phyloP scores from a whole-genome alignment of 1,284 basidiomycete species.

The Fistulina hepatica region DNA sequence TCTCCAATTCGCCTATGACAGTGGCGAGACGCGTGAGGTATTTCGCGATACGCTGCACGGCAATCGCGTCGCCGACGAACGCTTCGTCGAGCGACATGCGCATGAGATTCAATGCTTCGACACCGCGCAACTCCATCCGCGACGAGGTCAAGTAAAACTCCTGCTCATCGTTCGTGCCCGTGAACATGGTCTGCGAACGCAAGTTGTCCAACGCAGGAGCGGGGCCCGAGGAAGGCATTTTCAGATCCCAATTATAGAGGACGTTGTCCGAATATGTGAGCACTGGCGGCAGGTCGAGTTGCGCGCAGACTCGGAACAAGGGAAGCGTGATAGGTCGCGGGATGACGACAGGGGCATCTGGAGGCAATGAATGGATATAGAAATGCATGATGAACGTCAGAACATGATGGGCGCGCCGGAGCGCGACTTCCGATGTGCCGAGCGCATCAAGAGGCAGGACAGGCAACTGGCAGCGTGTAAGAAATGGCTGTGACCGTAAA shows the following conservation, averaged over 20 bases:
- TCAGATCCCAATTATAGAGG: slow-evolving; percentile 79
- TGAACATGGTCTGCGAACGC: slow-evolving; percentile 63
- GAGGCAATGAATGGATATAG: slow-evolving; percentile 74
- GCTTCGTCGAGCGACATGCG: slow-evolving; percentile 83
- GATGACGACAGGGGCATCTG: slow-evolving; percentile 42
- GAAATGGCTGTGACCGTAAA: slow-evolving; percentile 2
- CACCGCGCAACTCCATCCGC: slow-evolving; percentile 87
- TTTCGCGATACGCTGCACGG: slow-evolving; percentile 58
- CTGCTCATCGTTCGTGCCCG: slow-evolving; percentile 73
- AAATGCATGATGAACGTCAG: slow-evolving; percentile 82
- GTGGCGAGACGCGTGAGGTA: slow-evolving; percentile 60
- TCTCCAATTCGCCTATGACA: slow-evolving; percentile 57
- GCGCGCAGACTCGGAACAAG: slow-evolving; percentile 61
- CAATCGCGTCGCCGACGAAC: slow-evolving; percentile 78
- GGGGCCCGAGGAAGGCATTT: slow-evolving; percentile 16
- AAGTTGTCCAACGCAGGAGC: slow-evolving; percentile 44
- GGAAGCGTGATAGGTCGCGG: slow-evolving; percentile 72
- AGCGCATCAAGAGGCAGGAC: slow-evolving; percentile 42
- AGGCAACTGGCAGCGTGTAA: slow-evolving; percentile 27
- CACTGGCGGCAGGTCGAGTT: slow-evolving; percentile 81
- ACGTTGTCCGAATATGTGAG: slow-evolving; percentile 92
- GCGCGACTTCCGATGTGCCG: slow-evolving; percentile 46
- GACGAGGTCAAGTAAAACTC: slow-evolving; percentile 87
- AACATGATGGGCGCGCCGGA: slow-evolving; percentile 79
- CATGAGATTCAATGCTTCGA: slow-evolving; percentile 80